Evolutionary conservation across 169 alveolate species (phyloP).

Genomic region (Plasmodium vivax): DNA sequence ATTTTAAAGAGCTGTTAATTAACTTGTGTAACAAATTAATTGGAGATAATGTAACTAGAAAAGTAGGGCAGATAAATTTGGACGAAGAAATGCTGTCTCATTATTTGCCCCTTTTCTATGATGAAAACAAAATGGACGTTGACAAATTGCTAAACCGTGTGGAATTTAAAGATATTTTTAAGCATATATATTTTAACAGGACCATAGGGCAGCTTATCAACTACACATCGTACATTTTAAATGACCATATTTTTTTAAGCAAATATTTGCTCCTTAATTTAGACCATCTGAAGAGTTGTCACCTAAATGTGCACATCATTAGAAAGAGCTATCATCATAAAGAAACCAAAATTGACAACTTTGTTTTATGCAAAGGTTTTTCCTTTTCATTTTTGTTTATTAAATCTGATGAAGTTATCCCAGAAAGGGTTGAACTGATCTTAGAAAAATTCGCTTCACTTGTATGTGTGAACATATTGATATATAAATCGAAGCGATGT

Average conservation of each 20-base stretch:
- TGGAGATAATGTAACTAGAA: slow-evolving; percentile 5
- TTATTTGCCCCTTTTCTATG: slow-evolving; percentile 55
- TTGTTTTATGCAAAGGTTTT: slow-evolving; percentile 71
- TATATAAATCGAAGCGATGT: slow-evolving; percentile 55
- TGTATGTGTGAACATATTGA: slow-evolving; percentile 37
- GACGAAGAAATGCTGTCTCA: slow-evolving; percentile 17
- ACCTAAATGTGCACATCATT: slow-evolving; percentile 9
- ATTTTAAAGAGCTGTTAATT: slow-evolving; percentile 62
- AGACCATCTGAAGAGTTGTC: background rate
- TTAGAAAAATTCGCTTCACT: slow-evolving; percentile 68
- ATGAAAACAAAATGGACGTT: slow-evolving; percentile 26
- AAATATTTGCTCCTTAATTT: slow-evolving; percentile 32
- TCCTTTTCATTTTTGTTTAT: slow-evolving; percentile 31
- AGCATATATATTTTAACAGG: slow-evolving; percentile 59
- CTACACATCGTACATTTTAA: slow-evolving; percentile 70
- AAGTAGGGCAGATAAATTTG: background rate
- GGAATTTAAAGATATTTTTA: slow-evolving; percentile 31
- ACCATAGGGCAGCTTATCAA: slow-evolving; percentile 45
- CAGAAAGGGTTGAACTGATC: slow-evolving; percentile 6
- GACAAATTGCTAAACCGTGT: slow-evolving; percentile 37
- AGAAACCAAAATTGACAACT: slow-evolving; percentile 52
- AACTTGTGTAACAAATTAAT: slow-evolving; percentile 51
- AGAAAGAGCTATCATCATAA: slow-evolving; percentile 56
- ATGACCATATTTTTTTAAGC: slow-evolving; percentile 52
- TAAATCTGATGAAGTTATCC: slow-evolving; percentile 21